Base-by-base conservation (phyloP, 2,329 filamentous ascomycete species). In the Paracamarosporium sp. region DNA sequence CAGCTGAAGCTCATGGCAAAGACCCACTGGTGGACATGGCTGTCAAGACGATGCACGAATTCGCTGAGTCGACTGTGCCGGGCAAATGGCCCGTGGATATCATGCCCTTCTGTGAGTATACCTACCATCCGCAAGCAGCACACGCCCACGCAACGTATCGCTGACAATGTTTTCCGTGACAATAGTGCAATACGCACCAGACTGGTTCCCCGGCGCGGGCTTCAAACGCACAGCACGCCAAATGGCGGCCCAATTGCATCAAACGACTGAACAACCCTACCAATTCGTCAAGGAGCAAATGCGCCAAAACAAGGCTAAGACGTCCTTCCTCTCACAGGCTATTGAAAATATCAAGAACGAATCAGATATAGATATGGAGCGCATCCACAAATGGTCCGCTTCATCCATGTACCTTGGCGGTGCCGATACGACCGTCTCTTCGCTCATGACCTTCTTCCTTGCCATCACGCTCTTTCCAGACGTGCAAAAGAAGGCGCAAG, bases 401-500 rank as follows among this genome's bases (percentile, higher is more conserved):
- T 64, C 71, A 22, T 73, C 78, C 0, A 57, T 83, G 12, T 83
- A 80, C 36, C 66, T 69, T 0, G 81, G 73, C 3, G 81, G 79
- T 4, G 82, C 77, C 5, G 77, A 81, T 2, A 80, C 74, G 51
- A 83, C 77, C 3, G 77, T 81, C 0, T 80, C 73, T 1, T 70
- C 78, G 0, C 59, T 82, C 3, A 62, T 69, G 28, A 68, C 62
- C 0, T 86, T 86, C 64, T 75, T 83, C 20, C 75, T 86, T 0
- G 83, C 83, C 0, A 85, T 85, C 68, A 79, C 76, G 15, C 74
- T 83, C n/a, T 82, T 81, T 30, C 81, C 80, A 4, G 62, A 68
- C 2, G 69, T 83, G 0, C 82, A 84, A 53, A 61, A 63, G 15
- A 85, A 83, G 60, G 82, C 80, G 0, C 79, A 79, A 59, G 70